These are phyloP conservation scores for Bonia amplexicaulis DNA, from an alignment of 176 grass and related monocot genomes.

Conservation along the genomic window DNA sequence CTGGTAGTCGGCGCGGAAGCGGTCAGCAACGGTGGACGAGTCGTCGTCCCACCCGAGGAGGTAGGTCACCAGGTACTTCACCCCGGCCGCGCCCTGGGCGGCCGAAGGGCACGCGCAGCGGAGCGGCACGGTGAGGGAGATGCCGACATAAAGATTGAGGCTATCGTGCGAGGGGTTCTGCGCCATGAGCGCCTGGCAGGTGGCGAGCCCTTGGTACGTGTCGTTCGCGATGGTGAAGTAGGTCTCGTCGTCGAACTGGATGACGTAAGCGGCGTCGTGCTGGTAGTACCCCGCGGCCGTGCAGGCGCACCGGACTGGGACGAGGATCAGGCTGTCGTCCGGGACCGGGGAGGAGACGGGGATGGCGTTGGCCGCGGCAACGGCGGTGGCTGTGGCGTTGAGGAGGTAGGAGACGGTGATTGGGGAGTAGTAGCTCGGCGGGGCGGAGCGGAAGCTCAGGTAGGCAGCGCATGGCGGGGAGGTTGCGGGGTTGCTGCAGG, in stretches of 20 bases:
- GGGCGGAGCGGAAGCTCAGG: too few relatives aligned
- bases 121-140: slow-evolving; percentile 49
- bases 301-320: slow-evolving; percentile 60
- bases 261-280: slow-evolving; percentile 58
- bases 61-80: slow-evolving; percentile 57
- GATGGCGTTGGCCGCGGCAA: too few relatives aligned
- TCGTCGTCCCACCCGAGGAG: slow-evolving; percentile 44
- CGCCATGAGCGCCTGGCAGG: slow-evolving; percentile 76
- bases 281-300: slow-evolving; percentile 47
- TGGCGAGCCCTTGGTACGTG: slow-evolving; percentile 83
- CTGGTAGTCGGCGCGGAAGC: slow-evolving; percentile 33
- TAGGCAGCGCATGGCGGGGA: too few relatives aligned
- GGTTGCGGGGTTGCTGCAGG: too few relatives aligned
- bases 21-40: slow-evolving; percentile 27
- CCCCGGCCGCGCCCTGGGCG: slow-evolving; percentile 38
- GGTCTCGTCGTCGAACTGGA: slow-evolving; percentile 23
- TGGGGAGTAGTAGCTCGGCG: too few relatives aligned
- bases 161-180: slow-evolving; percentile 56
- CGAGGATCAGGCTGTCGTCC: slow-evolving; percentile 38
- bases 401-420: too few relatives aligned
- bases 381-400: too few relatives aligned
- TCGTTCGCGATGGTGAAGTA: slow-evolving; percentile 67
- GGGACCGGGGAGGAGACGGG: too few relatives aligned
- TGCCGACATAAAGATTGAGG: background rate
- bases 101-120: slow-evolving; percentile 75